These are phyloP conservation scores for Colletotrichum sojae DNA, from an alignment of 2,329 filamentous ascomycete genomes.

Conservation along the genomic window DNA sequence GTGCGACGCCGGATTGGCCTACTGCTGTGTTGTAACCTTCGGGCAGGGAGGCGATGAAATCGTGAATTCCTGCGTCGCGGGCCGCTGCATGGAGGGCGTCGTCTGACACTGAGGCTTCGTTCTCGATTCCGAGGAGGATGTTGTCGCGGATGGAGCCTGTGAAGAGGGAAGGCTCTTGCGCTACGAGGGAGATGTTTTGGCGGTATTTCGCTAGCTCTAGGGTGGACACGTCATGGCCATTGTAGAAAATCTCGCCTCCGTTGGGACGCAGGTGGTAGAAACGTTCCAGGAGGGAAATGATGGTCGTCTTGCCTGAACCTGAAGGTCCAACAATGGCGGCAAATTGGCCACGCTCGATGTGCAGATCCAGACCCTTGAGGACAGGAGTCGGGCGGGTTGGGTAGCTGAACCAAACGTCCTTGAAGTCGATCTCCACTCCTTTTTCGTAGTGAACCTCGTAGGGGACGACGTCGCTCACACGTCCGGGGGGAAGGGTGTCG, in stretches of 20 bases:
- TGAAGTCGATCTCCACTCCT: constrained; percentile 42
- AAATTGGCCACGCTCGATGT: constrained; percentile 72
- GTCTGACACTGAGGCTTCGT: constrained; percentile 34
- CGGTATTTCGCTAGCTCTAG: constrained; percentile 49
- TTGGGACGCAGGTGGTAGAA: constrained; percentile 43
- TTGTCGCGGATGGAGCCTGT: constrained; percentile 55
- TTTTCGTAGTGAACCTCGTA: constrained; percentile 43
- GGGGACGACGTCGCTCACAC: constrained; percentile 24
- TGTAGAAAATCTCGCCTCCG: constrained; percentile 47
- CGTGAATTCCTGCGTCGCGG: constrained; percentile 73
- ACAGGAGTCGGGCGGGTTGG: constrained; percentile 32
- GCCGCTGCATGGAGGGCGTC: constrained; percentile 28
- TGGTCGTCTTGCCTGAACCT: constrained; percentile 47
- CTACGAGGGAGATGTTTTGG: constrained; percentile 55
- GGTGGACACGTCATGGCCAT: constrained; percentile 48
- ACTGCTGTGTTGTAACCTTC: constrained; percentile 66
- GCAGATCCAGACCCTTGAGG: constrained; percentile 39
- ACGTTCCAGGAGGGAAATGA: constrained; percentile 48
- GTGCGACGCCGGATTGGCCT: constrained; percentile 28
- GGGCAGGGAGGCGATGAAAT: constrained; percentile 78
- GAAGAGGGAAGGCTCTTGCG: constrained; percentile 58
- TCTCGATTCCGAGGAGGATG: constrained; percentile 43
- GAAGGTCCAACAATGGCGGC: constrained; percentile 79
- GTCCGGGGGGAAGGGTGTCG: constrained; percentile 55
- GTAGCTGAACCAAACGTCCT: constrained; percentile 42